Evolutionary conservation across 345 rosid genomes (phyloP), one percentile per base, ranked within the genome.

Genomic region (Physaria fendleri): DNA sequence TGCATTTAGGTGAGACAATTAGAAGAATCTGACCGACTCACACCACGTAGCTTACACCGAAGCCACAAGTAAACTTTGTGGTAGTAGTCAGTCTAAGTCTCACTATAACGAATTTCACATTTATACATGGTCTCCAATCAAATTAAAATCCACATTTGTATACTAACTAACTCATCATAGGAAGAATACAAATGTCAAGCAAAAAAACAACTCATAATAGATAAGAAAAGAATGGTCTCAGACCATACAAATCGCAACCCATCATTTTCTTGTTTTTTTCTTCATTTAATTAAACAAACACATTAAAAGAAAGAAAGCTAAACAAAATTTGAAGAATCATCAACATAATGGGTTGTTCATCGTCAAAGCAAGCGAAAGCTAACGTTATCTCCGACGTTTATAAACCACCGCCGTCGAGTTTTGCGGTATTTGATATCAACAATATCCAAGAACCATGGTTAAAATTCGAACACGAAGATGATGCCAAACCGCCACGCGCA

Each of bases 391-490:
- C 76, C 35, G 95, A 85, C 51, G 69, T 82, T 42, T 90, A 90
- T 77, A 80, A 81, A 12, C 97, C 96, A 5, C 76, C 80, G 1
- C 96, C 90, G 0, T 65, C 97, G 0, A 82, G 95, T 75, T 82
- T 93, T 20, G 85, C 92, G 0, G 88, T 85, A 21, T 87, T 87
- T 55, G 82, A 94, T 53, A 71, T 93, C 76, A 81, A 76, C 79
- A 66, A 97, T 53, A 73, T 90, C 30, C 63, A 87, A 47, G 99
- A 89, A 63, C 99, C 99, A 4, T 93, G 97, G 99, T 82, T 82
- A 0, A 65, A 66, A 22, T 74, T 79, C 5, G 69, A 66, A 6
- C 67, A 62, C 6, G 71, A 80, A 5, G 72, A 56, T n/a, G 81
- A 75, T 34, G 77, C 79, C 6, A 64, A 71, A 35, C 64, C 74